Base-by-base conservation (phyloP, 1,284 basidiomycete genomes). In the Erythrobasidium hasegawianum region DNA sequence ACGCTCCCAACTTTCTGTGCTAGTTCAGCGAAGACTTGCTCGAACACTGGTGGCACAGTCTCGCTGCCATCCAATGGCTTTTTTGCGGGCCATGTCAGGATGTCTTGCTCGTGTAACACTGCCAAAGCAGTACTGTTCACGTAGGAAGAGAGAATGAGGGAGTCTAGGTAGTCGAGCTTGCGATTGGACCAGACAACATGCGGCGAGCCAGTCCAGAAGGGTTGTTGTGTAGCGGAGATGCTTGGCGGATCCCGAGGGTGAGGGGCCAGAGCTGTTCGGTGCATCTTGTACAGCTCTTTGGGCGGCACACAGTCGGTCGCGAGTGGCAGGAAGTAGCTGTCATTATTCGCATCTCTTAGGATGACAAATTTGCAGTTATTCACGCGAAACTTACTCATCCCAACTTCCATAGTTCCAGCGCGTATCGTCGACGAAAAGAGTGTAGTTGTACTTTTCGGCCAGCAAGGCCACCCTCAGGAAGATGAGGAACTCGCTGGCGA, bases 321-420 rank as follows among this genome's bases (percentile, higher is more conserved):
- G 20, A 55, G 27, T 8, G 52, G 41, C 16, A 49, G 16, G 39
- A 69, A 69, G 53, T 61, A 60, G 55, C 62, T 65, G 56, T 9
- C 5, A 14, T 41, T 5, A 11, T 33, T 33, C 33, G 33, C 33
- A 22, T 4, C 4, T 2, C 2, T 27, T 1, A 50, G 58, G 3
- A 49, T n/a, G n/a, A n/a, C n/a, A n/a, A 4, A 38, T 9, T 20
- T 9, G 11, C 13, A 57, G 24, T n/a, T n/a, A n/a, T n/a, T n/a
- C n/a, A n/a, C n/a, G 50, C 50, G 26, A 33, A n/a, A 29, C 62
- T 58, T 22, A 65, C 62, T 69, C 64, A 3, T 40, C 39, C 67
- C 67, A 71, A 5, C 64, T 27, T 38, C 72, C 72, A 56, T 73
- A 72, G 58, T 73, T 73, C 72, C 72, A 73, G 1, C 27, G 2